These are phyloP conservation scores for Wallemia mellicola DNA, from an alignment of 1,284 basidiomycete species.

Conservation along the genomic window DNA sequence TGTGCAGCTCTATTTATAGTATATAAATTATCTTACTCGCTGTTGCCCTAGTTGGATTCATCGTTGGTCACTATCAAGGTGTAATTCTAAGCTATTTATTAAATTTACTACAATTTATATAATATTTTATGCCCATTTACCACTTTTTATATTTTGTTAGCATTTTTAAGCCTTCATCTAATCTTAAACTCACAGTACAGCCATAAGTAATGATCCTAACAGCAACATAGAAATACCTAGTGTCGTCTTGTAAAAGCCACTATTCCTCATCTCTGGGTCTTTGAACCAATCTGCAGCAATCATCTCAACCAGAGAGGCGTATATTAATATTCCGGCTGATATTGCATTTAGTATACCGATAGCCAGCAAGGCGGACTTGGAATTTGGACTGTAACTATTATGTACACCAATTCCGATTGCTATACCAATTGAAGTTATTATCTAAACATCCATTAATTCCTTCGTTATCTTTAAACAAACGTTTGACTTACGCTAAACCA, in stretches of 20 bases:
- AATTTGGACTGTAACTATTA: conserved; percentile 12
- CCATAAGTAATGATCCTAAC: background rate
- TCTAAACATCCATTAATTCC: too few species aligned
- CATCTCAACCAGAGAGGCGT: background rate
- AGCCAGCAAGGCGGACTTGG: conserved; percentile 10
- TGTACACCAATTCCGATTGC: conserved; percentile 14
- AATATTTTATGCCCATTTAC: background rate
- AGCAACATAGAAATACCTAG: background rate
- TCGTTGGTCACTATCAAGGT: too few species aligned
- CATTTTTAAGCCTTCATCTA: background rate
- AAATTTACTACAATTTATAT: background rate
- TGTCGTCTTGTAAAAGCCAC: background rate
- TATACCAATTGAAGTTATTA: conserved; percentile 11
- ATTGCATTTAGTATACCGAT: conserved; percentile 11
- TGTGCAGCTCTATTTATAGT: background rate
- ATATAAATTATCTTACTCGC: background rate
- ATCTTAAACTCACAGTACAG: background rate
- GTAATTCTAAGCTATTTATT: background rate
- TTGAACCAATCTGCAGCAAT: background rate
- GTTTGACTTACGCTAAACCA: conserved; percentile 10
- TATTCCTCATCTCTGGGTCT: background rate
- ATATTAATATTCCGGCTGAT: conserved; percentile 3
- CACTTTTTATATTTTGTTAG: background rate
- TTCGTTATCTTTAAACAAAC: too few species aligned
- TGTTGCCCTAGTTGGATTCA: background rate